Evolutionary conservation across 805 yeast genomes (phyloP).

Genomic region (Saccharomycopsis synnaedendra): DNA sequence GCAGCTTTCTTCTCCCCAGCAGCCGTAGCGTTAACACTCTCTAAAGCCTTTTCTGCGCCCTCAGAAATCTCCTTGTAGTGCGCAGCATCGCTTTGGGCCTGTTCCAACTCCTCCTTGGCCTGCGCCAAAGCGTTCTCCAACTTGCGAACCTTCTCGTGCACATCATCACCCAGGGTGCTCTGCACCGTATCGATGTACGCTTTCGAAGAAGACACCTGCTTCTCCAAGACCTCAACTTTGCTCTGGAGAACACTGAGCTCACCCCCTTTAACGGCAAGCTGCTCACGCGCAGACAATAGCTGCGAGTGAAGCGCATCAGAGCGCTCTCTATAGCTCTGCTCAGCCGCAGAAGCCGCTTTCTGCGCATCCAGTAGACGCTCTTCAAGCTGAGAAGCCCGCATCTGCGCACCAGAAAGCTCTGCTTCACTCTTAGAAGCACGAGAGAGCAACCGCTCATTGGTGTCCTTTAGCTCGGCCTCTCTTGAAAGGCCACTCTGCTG

Average conservation of each 20-base stretch:
- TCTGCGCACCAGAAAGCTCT: conserved; percentile 33
- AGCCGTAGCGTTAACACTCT: conserved; percentile 40
- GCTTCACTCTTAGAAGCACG: conserved; percentile 39
- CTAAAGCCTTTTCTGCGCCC: conserved; percentile 57
- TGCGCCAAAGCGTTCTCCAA: conserved; percentile 24
- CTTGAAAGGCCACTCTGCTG: conserved; percentile 42
- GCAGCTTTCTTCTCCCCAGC: conserved; percentile 30
- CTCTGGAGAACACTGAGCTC: conserved; percentile 28
- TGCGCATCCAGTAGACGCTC: conserved; percentile 41
- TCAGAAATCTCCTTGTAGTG: conserved; percentile 52
- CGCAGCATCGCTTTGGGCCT: conserved; percentile 45
- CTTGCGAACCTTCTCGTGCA: conserved; percentile 5
- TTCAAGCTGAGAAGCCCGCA: conserved; percentile 33
- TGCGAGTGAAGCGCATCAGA: conserved; percentile 43
- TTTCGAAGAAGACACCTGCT: conserved; percentile 21
- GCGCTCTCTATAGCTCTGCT: conserved; percentile 35
- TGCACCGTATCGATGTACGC: conserved; percentile 13
- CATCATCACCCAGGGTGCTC: conserved; percentile 1
- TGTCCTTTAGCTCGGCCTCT: conserved; percentile 36
- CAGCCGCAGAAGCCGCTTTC: conserved; percentile 17
- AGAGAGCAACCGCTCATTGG: conserved; percentile 35
- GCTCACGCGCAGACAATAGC: conserved; percentile 29
- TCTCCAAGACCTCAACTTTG: conserved; percentile 26
- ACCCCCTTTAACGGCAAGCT: conserved; percentile 30
- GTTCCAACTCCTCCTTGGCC: conserved; percentile 41